Evolutionary conservation across 2,329 filamentous ascomycete species (phyloP), one percentile per base, ranked within the genome.

Genomic region (Dactylellina leptospora): DNA sequence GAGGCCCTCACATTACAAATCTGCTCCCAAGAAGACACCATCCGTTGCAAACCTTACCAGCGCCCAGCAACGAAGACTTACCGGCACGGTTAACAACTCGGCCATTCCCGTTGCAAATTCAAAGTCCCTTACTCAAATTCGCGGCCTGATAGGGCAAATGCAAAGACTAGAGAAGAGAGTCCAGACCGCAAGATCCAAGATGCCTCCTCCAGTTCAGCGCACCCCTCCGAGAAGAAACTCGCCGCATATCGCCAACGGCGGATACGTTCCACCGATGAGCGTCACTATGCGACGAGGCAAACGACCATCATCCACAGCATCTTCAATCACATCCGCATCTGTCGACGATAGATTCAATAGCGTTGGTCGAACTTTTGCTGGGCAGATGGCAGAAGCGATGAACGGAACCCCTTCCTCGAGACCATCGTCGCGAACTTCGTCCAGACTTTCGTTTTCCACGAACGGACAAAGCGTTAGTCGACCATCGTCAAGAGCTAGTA

Each of bases 131-230:
- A 90, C 90, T 75, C 95, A 99, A 79, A 96, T 99, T 77, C 91
- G 93, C 74, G 90, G 89, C 27, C 87, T 99, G 75, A 96, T 96
- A 68, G 93, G 92, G 25, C 95, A 97, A 81, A 97, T 97, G 92
- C 92, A 97, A 80, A 91, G 92, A 75, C 88, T 99, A 73, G 95
- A 97, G 80, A 91, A 95, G 74, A 87, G 95, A 45, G 93, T 99
- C 8, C 92, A 97, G 73, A 92, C 89, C 22, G 95, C 90, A 16
- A 88, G 92, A 76, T 97, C 93, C 38, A 96, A 95, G 80, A 85
- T 99, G 18, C 95, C 95, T 1, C 91, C 90, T 1, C 91, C 93
- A 1, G 84, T 87, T 3, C 92, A 93, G 16, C 87, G 89, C 50
- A 85, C 86, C 3, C 96, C 92, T n/a, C 92, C 93, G 20, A 86